A percentile compares a stretch with the other conserved stretches of the same genome.
phyloP scores from a whole-genome alignment of 306 rosid genomes.

The Alnus rubra region DNA sequence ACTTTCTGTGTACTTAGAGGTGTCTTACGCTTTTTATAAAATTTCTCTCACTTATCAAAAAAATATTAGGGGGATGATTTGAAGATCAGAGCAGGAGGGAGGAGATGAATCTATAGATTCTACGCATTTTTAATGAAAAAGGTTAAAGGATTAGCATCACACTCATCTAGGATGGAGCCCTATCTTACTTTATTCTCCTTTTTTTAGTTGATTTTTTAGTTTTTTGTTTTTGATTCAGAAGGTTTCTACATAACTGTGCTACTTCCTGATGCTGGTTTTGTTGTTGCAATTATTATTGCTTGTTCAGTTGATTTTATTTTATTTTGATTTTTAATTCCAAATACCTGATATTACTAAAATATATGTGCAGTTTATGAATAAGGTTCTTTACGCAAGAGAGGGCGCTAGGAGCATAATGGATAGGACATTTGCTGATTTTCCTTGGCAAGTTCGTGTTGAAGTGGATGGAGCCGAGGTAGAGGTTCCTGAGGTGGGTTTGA shows the following conservation, averaged over 20 bases:
- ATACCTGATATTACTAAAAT: constrained; percentile 25
- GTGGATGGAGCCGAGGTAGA: constrained; percentile 98
- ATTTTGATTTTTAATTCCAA: constrained; percentile 12
- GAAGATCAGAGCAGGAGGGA: background rate
- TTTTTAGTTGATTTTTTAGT: background rate
- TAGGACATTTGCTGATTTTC: constrained; percentile 91
- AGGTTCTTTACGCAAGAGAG: constrained; percentile 99
- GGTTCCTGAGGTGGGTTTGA: constrained; percentile 89
- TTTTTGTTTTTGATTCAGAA: background rate
- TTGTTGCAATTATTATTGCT: constrained; percentile 3
- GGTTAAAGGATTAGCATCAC: background rate
- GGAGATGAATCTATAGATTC: background rate
- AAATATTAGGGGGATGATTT: no score
- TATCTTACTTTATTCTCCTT: background rate
- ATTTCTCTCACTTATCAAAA: no score
- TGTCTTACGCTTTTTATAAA: no score
- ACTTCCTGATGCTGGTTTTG: background rate
- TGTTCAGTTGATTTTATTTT: constrained; percentile 5
- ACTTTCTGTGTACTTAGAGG: no score
- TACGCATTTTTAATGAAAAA: background rate
- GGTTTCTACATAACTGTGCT: background rate
- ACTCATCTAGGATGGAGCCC: background rate
- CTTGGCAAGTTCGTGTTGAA: constrained; percentile 87
- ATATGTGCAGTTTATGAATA: constrained; percentile 94
- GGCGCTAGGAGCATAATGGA: constrained; percentile 96